Conservation (phyloP, 2,329 filamentous ascomycete species). For the Colletotrichum gloeosporioides region DNA sequence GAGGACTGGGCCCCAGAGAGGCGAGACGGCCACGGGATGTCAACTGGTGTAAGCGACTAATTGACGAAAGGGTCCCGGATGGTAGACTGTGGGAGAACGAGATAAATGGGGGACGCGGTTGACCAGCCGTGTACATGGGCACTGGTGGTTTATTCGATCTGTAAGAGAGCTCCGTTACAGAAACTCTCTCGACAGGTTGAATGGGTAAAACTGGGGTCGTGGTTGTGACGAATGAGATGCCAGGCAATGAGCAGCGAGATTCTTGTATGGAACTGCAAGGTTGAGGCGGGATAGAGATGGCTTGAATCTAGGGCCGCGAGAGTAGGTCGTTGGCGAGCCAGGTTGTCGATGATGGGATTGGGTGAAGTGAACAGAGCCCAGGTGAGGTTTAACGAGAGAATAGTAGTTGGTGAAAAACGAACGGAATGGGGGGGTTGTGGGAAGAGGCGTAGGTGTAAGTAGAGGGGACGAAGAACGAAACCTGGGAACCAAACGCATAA, state of each 20-base stretch:
- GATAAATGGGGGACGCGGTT: slow-evolving; percentile 15
- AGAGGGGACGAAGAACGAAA: slow-evolving; percentile 18
- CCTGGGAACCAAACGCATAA: slow-evolving; percentile 19
- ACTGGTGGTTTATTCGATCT: slow-evolving; percentile 7
- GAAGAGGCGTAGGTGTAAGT: slow-evolving; percentile 16
- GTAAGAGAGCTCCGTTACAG: slow-evolving; percentile 14
- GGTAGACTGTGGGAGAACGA: not conserved
- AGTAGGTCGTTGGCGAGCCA: not conserved
- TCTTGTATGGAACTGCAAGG: not conserved
- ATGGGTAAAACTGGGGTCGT: not conserved
- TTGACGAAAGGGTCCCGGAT: not conserved
- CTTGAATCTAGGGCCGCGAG: not conserved
- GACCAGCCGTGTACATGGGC: slow-evolving; percentile 24
- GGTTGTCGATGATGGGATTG: not conserved
- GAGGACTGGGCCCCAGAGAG: not conserved
- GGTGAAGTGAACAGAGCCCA: not conserved
- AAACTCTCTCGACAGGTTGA: slow-evolving; percentile 15
- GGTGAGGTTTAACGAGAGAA: slow-evolving; percentile 17
- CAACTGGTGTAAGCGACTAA: not conserved
- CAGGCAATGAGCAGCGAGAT: not conserved
- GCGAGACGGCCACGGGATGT: not conserved
- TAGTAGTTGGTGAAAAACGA: slow-evolving; percentile 19
- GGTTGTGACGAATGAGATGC: not conserved
- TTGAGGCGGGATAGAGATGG: not conserved
- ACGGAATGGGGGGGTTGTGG: slow-evolving; percentile 10